Conservation (phyloP, 768 basidiomycete genomes). For the Exidia glandulosa region DNA sequence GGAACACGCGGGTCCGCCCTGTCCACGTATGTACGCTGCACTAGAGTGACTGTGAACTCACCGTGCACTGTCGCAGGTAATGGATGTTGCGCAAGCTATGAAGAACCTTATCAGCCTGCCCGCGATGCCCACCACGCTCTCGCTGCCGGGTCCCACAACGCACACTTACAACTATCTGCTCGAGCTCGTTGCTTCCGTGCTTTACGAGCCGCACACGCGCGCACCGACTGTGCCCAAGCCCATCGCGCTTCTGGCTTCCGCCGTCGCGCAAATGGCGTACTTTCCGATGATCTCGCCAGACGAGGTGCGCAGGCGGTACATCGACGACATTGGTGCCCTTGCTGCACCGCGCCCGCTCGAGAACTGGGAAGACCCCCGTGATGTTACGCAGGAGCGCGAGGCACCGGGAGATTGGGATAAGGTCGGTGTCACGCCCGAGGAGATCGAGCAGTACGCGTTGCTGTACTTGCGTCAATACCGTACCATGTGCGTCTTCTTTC, state of each 20-base stretch:
- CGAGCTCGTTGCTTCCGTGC: constrained; percentile 22
- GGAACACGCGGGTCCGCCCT: constrained; percentile 77
- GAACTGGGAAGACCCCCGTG: not conserved
- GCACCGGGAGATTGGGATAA: constrained; percentile 72
- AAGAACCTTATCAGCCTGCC: constrained; percentile 60
- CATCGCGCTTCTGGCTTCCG: constrained; percentile 54
- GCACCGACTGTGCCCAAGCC: constrained; percentile 70
- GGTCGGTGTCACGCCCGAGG: constrained; percentile 69
- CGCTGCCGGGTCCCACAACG: constrained; percentile 81
- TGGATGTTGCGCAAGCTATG: constrained; percentile 90
- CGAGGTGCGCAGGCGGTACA: constrained; percentile 77
- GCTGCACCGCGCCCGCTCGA: not conserved
- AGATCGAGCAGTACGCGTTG: constrained; percentile 81
- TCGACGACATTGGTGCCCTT: constrained; percentile 45
- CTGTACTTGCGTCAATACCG: constrained; percentile 84
- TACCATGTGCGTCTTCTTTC: constrained; percentile 53
- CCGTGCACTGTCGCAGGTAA: constrained; percentile 39
- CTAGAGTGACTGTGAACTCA: constrained; percentile 10
- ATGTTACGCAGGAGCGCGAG: constrained; percentile 24
- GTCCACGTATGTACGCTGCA: constrained; percentile 59
- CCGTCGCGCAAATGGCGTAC: constrained; percentile 56
- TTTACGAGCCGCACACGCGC: constrained; percentile 24
- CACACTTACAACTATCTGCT: constrained; percentile 59
- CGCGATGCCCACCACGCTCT: constrained; percentile 54
- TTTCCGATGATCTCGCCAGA: constrained; percentile 90